phyloP scores from a whole-genome alignment of 2,329 filamentous ascomycete species.

The Fulvia fulva region DNA sequence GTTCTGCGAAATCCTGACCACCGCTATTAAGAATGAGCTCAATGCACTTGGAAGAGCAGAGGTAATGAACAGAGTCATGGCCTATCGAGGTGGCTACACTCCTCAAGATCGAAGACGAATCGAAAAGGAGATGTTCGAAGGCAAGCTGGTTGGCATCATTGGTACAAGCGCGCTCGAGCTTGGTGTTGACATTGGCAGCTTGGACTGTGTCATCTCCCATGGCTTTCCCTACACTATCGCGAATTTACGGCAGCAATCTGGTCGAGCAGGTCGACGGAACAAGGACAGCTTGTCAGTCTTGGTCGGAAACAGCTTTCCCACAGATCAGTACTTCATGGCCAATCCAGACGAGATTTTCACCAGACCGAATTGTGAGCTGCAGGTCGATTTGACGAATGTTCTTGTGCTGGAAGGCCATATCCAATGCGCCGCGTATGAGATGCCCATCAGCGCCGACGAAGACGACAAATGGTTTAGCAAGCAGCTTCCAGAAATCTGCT shows the following conservation, averaged over 20 bases:
- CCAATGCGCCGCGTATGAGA: constrained; percentile 91
- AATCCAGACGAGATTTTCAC: constrained; percentile 93
- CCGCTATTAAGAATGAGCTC: constrained; percentile 74
- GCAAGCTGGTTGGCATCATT: constrained; percentile 86
- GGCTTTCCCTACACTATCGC: constrained; percentile 95
- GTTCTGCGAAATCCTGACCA: constrained; percentile 80
- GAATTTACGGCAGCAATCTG: constrained; percentile 90
- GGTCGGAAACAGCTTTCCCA: constrained; percentile 82
- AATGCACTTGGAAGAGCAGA: constrained; percentile 68
- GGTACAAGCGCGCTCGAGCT: constrained; percentile 90
- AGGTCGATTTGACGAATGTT: constrained; percentile 88
- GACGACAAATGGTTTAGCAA: constrained; percentile 77
- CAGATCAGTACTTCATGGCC: constrained; percentile 95
- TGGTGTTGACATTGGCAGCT: constrained; percentile 88
- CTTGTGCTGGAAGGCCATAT: constrained; percentile 89
- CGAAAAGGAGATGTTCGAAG: constrained; percentile 95
- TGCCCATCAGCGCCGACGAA: constrained; percentile 77
- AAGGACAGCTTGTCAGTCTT: constrained; percentile 89
- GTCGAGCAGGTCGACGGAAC: constrained; percentile 84
- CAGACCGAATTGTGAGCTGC: constrained; percentile 81
- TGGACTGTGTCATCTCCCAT: constrained; percentile 90
- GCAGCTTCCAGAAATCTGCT: constrained; percentile 66
- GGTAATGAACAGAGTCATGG: constrained; percentile 79
- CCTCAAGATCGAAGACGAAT: constrained; percentile 83
- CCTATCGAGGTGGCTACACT: constrained; percentile 92